Percentiles rank a stretch among this genome's conserved stretches.
Conservation (phyloP, 495 filamentous ascomycete genomes). For the Lepidopterella palustris region DNA sequence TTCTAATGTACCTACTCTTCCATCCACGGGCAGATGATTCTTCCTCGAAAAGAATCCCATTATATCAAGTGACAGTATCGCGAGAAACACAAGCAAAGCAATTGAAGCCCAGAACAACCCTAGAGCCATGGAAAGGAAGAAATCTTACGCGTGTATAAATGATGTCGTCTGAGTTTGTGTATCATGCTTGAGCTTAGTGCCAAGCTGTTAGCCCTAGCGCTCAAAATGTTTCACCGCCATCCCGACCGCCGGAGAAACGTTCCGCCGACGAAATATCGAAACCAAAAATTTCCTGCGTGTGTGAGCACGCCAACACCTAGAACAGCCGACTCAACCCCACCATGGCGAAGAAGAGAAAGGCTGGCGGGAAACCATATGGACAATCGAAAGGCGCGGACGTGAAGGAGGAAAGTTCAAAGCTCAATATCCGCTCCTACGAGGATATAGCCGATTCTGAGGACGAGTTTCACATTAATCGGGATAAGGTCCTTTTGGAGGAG, state of each 20-base stretch:
- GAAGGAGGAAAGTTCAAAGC: constrained; percentile 42
- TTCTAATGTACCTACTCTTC: constrained; percentile 49
- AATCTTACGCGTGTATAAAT: not conserved
- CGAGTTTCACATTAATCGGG: constrained; percentile 76
- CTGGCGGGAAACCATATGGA: constrained; percentile 41
- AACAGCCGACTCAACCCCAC: not conserved
- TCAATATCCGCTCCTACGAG: constrained; percentile 60
- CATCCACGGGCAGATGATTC: constrained; percentile 77
- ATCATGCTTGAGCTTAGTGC: not conserved
- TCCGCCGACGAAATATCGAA: constrained; percentile 14
- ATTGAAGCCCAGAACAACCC: constrained; percentile 36
- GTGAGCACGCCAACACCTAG: not conserved
- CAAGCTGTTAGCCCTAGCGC: not conserved
- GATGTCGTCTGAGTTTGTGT: too few relatives aligned
- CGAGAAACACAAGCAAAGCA: constrained; percentile 43
- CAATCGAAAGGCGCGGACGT: constrained; percentile 41
- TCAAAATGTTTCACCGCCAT: not conserved
- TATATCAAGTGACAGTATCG: constrained; percentile 36
- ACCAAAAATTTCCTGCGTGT: constrained; percentile 4
- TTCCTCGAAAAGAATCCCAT: constrained; percentile 62
- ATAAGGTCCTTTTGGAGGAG: constrained; percentile 79
- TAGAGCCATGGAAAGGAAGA: constrained; percentile 29
- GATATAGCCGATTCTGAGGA: constrained; percentile 90
- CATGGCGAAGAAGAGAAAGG: constrained; percentile 83
- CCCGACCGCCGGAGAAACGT: constrained; percentile 5